phyloP scores from a whole-genome alignment of 2,329 filamentous ascomycete species.

The Sarocladium brachiariae region DNA sequence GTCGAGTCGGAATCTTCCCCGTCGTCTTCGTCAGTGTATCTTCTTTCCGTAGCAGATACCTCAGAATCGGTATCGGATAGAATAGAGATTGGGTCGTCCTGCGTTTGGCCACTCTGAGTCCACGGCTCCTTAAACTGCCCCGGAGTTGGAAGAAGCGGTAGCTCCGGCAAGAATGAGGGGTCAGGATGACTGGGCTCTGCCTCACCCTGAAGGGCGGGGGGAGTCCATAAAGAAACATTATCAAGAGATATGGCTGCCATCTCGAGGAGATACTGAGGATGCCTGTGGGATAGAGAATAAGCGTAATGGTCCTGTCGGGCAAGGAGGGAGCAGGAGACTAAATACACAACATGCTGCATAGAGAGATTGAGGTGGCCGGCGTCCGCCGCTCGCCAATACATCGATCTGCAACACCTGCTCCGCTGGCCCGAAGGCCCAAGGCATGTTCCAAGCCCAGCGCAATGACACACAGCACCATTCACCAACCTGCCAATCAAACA shows the following conservation, averaged over 20 bases:
- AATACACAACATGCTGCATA: slow-evolving; percentile 1
- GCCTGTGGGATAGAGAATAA: neutral
- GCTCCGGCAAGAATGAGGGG: neutral
- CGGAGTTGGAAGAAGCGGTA: neutral
- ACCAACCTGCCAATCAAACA: slow-evolving; percentile 5
- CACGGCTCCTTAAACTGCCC: neutral
- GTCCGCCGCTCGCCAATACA: neutral
- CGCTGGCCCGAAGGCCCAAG: neutral
- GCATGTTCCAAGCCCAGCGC: neutral
- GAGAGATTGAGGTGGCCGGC: neutral
- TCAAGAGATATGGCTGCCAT: slow-evolving; percentile 1
- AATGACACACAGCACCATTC: neutral
- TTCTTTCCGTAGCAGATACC: neutral
- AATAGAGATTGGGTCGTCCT: neutral
- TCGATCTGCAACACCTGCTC: neutral
- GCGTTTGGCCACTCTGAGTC: neutral
- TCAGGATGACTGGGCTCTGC: neutral
- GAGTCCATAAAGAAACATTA: neutral
- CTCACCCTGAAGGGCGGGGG: neutral
- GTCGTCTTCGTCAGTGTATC: neutral
- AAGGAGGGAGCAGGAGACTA: neutral
- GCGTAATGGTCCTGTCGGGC: neutral
- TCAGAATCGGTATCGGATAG: neutral
- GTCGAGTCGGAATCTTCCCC: neutral
- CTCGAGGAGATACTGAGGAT: neutral